Conservation (phyloP, 371 early-diverging fungal genomes). For the Rhizoclosmatium hyalinum region DNA sequence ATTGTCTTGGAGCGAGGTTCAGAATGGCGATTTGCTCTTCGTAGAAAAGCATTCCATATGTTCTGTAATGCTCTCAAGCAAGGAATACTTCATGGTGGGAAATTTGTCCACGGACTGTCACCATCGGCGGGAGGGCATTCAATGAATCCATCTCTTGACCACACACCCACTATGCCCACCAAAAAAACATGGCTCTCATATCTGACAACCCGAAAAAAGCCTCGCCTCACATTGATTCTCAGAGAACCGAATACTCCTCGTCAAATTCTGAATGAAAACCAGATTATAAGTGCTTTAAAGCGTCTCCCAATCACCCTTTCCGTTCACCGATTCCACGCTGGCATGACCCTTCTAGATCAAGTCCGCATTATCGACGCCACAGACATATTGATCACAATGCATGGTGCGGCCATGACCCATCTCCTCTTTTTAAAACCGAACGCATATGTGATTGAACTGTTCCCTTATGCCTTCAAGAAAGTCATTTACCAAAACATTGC, state of each 20-base stretch:
- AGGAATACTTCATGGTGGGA: slow-evolving; percentile 17
- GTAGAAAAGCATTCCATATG: slow-evolving; percentile 27
- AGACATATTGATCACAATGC: slow-evolving; percentile 46
- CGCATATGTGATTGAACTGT: slow-evolving; percentile 43
- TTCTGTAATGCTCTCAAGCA: slow-evolving; percentile 34
- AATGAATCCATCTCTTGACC: not conserved
- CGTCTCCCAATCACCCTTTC: slow-evolving; percentile 31
- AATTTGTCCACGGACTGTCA: slow-evolving; percentile 4
- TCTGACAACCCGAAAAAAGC: not conserved
- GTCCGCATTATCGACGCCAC: slow-evolving; percentile 33
- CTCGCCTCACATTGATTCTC: slow-evolving; percentile 33
- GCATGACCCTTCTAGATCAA: slow-evolving; percentile 38
- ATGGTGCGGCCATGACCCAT: slow-evolving; percentile 50
- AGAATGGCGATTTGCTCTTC: slow-evolving; percentile 26
- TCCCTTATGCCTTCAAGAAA: slow-evolving; percentile 47
- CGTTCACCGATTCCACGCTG: slow-evolving; percentile 26
- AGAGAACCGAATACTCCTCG: slow-evolving; percentile 35
- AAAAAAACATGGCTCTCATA: not conserved
- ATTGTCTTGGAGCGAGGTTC: slow-evolving; percentile 32
- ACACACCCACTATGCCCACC: not conserved
- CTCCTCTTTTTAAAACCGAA: slow-evolving; percentile 36
- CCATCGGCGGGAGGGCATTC: not conserved
- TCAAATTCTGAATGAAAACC: slow-evolving; percentile 39
- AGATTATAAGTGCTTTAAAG: slow-evolving; percentile 29
- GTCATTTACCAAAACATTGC: slow-evolving; percentile 44